A percentile compares a stretch with the other conserved stretches of the same genome.
Evolutionary conservation across 176 grass and related monocot genomes (phyloP).

Genomic region (maize (Zea mays)): DNA sequence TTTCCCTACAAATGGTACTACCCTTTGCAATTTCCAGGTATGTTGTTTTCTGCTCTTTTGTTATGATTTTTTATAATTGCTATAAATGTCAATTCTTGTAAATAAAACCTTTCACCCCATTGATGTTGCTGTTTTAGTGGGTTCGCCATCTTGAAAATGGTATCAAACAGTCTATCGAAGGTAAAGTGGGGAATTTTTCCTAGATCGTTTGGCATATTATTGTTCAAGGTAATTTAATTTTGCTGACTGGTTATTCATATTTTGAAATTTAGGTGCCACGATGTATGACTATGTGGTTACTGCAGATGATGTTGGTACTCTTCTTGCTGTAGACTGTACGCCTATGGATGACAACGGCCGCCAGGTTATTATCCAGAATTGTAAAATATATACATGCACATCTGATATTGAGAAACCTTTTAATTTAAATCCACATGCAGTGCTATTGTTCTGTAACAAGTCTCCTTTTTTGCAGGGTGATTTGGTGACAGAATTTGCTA

Average conservation of each 20-base stretch:
- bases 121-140: slow-evolving; percentile 63
- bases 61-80: slow-evolving; percentile 32
- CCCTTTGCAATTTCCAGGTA: slow-evolving; percentile 98
- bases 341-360: slow-evolving; percentile 91
- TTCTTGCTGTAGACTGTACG: slow-evolving; percentile 91
- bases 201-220: slow-evolving; percentile 22
- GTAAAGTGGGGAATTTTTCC: slow-evolving; percentile 40
- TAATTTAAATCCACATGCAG: slow-evolving; percentile 1
- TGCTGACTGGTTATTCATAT: slow-evolving; percentile 31
- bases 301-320: slow-evolving; percentile 86
- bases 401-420: slow-evolving; percentile 2
- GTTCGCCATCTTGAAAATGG: slow-evolving; percentile 84
- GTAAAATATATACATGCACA: slow-evolving; percentile 6
- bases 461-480: slow-evolving; percentile 57
- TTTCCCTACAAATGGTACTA: slow-evolving; percentile 85
- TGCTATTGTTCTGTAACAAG: slow-evolving; percentile 9
- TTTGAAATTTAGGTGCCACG: slow-evolving; percentile 65
- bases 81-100: slow-evolving; percentile 21
- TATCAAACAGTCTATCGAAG: slow-evolving; percentile 77
- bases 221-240: slow-evolving; percentile 21
- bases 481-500: slow-evolving; percentile 83
- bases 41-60: slow-evolving; percentile 7
- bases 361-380: slow-evolving; percentile 48
- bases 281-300: slow-evolving; percentile 85
- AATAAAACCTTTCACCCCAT: slow-evolving; percentile 28